phyloP scores from a whole-genome alignment of 2,329 filamentous ascomycete genomes.

The Onygenales sp. region DNA sequence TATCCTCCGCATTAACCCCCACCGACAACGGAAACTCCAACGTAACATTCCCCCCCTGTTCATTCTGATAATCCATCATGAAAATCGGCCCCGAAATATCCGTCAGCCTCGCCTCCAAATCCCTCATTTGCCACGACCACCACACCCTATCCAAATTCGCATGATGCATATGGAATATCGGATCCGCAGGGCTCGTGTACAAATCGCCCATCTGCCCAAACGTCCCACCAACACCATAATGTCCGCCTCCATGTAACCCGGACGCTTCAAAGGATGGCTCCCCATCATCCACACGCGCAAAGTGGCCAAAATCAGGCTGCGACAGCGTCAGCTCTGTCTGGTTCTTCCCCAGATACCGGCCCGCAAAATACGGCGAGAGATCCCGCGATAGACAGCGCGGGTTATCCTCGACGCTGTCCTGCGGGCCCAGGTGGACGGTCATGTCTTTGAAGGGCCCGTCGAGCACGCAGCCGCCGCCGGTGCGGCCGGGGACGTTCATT shows the following conservation, averaged over 20 bases:
- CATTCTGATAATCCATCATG: constrained; percentile 1
- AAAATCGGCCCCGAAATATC: neutral
- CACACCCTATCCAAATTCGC: constrained; percentile 35
- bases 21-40: neutral
- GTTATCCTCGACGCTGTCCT: constrained; percentile 9
- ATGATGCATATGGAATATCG: constrained; percentile 37
- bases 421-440: constrained; percentile 16
- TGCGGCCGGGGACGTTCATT: constrained; percentile 27
- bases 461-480: constrained; percentile 23
- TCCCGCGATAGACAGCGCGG: constrained; percentile 14
- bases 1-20: neutral
- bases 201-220: constrained; percentile 4
- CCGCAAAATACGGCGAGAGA: constrained; percentile 6
- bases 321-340: constrained; percentile 14
- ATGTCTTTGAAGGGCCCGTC: constrained; percentile 25
- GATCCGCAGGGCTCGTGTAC: constrained; percentile 26
- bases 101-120: neutral
- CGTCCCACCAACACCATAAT: constrained; percentile 1
- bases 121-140: constrained; percentile 37
- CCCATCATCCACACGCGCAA: neutral
- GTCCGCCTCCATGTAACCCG: neutral
- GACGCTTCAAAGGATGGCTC: constrained; percentile 1
- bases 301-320: constrained; percentile 7
- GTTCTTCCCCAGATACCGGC: constrained; percentile 1
- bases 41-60: neutral